Evolutionary conservation across 805 yeast genomes (phyloP).

Genomic region (Zygoascus tannicola): DNA sequence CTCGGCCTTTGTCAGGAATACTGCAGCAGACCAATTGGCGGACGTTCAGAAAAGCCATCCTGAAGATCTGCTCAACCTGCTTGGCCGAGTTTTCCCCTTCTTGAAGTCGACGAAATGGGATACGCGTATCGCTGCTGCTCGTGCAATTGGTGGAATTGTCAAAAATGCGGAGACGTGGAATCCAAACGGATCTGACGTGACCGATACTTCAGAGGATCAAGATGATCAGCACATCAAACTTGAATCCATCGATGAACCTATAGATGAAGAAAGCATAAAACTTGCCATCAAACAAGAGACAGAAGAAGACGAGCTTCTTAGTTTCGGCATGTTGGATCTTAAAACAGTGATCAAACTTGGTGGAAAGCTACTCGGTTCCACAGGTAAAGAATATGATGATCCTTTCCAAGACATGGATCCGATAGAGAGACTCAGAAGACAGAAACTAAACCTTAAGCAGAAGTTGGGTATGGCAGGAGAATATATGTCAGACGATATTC

Average conservation of each 20-base stretch:
- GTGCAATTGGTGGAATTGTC: constrained; percentile 90
- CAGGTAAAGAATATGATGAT: constrained; percentile 40
- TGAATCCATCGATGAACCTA: constrained; percentile 27
- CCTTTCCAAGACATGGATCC: constrained; percentile 32
- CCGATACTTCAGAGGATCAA: constrained; percentile 15
- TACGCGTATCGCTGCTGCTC: constrained; percentile 87
- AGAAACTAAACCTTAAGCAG: constrained; percentile 36
- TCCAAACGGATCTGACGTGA: constrained; percentile 47
- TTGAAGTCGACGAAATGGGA: constrained; percentile 85
- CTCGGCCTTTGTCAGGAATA: constrained; percentile 82
- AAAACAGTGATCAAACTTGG: constrained; percentile 31
- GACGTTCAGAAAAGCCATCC: constrained; percentile 93
- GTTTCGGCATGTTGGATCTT: constrained; percentile 31
- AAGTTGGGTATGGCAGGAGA: constrained; percentile 37
- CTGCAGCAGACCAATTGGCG: constrained; percentile 95
- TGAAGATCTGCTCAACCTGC: constrained; percentile 72
- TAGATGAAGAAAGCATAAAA: constrained; percentile 8
- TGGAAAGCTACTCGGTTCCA: constrained; percentile 51
- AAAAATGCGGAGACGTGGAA: constrained; percentile 74
- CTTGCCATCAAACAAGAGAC: constrained; percentile 22
- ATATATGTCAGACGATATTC: constrained; percentile 29
- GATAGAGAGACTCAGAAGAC: constrained; percentile 41
- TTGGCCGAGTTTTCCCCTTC: constrained; percentile 88
- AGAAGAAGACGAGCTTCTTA: constrained; percentile 19
- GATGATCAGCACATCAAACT: constrained; percentile 13